Conservation (phyloP, 257 asterid genomes). For the Catharanthus roseus region DNA sequence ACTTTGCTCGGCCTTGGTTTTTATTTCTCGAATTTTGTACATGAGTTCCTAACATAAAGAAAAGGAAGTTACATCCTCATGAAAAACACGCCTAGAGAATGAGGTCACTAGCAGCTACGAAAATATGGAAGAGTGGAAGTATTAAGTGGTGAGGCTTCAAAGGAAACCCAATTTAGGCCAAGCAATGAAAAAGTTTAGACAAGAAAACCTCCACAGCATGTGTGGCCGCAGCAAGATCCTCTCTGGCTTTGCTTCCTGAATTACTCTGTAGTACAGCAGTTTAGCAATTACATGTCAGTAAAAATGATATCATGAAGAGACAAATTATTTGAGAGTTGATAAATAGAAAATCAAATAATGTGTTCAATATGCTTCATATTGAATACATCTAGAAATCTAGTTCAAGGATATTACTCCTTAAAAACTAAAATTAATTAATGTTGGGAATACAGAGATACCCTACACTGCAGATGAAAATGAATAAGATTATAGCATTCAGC, state of each 20-base stretch:
- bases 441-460: background rate
- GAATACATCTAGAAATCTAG: background rate
- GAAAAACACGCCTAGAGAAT: background rate
- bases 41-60: slow-evolving; percentile 73
- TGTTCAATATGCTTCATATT: background rate
- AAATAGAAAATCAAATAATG: background rate
- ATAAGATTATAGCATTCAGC: background rate
- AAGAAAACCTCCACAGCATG: slow-evolving; percentile 78
- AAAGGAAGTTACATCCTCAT: slow-evolving; percentile 11
- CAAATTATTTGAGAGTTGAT: background rate
- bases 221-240: slow-evolving; percentile 98
- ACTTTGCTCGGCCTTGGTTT: slow-evolving; percentile 97
- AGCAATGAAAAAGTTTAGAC: background rate
- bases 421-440: background rate
- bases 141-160: background rate
- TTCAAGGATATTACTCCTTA: background rate
- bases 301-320: slow-evolving; percentile 10
- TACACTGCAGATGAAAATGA: background rate
- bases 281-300: slow-evolving; percentile 16
- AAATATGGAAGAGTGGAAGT: background rate
- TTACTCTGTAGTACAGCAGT: slow-evolving; percentile 56
- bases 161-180: background rate
- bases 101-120: background rate
- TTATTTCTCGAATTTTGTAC: slow-evolving; percentile 90
- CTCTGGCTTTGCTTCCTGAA: slow-evolving; percentile 95